Conservation (phyloP, 2,329 filamentous ascomycete genomes). For the Clonostachys byssicola region DNA sequence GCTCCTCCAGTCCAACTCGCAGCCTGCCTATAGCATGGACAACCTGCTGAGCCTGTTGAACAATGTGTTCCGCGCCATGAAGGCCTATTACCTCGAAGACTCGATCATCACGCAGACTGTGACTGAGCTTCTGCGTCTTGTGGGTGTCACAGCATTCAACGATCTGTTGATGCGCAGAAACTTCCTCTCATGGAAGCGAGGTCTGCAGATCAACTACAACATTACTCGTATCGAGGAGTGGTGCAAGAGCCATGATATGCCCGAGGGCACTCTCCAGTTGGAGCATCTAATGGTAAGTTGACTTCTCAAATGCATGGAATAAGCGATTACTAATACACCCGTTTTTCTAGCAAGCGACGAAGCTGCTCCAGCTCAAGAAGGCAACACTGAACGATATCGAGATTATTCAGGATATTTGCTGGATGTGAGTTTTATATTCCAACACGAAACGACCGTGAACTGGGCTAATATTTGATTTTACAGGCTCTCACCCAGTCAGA, state of each 20-base stretch:
- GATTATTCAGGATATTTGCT: conserved; percentile 99
- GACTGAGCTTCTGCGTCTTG: conserved; percentile 86
- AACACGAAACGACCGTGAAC: background rate
- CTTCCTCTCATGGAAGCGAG: conserved; percentile 98
- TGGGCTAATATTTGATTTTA: background rate
- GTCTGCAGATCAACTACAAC: conserved; percentile 99
- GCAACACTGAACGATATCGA: conserved; percentile 98
- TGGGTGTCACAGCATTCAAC: conserved; percentile 97
- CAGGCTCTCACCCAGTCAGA: conserved; percentile 96
- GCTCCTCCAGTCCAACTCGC: conserved; percentile 83
- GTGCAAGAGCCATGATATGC: conserved; percentile 99
- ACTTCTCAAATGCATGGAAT: background rate
- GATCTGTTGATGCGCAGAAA: conserved; percentile 96
- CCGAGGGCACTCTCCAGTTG: conserved; percentile 92
- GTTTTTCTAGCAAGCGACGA: conserved; percentile 77
- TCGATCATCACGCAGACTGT: conserved; percentile 94
- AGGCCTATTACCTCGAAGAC: conserved; percentile 95
- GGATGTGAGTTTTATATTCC: conserved; percentile 70
- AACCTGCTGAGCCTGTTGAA: conserved; percentile 93
- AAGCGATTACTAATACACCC: conserved; percentile 15
- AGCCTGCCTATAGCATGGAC: conserved; percentile 99
- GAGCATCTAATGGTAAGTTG: conserved; percentile 89
- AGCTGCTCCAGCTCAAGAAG: conserved; percentile 97
- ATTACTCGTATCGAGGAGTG: conserved; percentile 99
- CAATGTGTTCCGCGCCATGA: conserved; percentile 98